A percentile compares a stretch with the other conserved stretches of the same genome.
These are phyloP conservation scores for Suhomyces coccinellae DNA, from an alignment of 1,139 yeast species.

Conservation along the genomic window DNA sequence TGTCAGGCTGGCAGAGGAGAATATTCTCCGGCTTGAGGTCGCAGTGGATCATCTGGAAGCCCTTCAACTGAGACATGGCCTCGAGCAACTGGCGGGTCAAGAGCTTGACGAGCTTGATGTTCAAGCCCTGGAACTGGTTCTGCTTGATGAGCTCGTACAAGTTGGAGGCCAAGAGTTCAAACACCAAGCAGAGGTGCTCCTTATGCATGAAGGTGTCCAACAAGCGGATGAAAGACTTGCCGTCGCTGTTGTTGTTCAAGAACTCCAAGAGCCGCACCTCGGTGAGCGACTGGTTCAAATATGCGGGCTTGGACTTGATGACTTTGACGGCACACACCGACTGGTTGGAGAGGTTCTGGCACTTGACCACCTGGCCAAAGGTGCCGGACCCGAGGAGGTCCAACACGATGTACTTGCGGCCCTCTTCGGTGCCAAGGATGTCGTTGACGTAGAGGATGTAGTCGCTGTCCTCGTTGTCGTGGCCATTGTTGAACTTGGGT, in stretches of 20 bases:
- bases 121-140: conserved; percentile 89
- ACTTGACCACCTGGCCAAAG: conserved; percentile 97
- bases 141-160: conserved; percentile 89
- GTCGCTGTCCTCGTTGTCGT: conserved; percentile 86
- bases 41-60: conserved; percentile 87
- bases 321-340: conserved; percentile 94
- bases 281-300: conserved; percentile 85
- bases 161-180: conserved; percentile 85
- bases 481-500: conserved; percentile 78
- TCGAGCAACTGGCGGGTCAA: conserved; percentile 81
- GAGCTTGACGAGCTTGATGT: conserved; percentile 74
- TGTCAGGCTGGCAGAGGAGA: conserved; percentile 74
- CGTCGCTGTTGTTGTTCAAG: conserved; percentile 70
- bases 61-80: conserved; percentile 76
- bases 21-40: conserved; percentile 97
- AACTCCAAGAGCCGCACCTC: conserved; percentile 87
- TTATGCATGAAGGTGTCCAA: conserved; percentile 90
- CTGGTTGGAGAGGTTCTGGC: conserved; percentile 87
- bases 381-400: conserved; percentile 96
- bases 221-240: conserved; percentile 73
- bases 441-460: conserved; percentile 93
- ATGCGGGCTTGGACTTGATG: conserved; percentile 89
- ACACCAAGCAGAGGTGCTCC: conserved; percentile 88
- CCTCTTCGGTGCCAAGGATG: conserved; percentile 84
- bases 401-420: conserved; percentile 80